A percentile compares a stretch with the other conserved stretches of the same genome.
phyloP scores from a whole-genome alignment of 192 early-diverging fungal genomes.

The Jimgerdemannia lactiflua region DNA sequence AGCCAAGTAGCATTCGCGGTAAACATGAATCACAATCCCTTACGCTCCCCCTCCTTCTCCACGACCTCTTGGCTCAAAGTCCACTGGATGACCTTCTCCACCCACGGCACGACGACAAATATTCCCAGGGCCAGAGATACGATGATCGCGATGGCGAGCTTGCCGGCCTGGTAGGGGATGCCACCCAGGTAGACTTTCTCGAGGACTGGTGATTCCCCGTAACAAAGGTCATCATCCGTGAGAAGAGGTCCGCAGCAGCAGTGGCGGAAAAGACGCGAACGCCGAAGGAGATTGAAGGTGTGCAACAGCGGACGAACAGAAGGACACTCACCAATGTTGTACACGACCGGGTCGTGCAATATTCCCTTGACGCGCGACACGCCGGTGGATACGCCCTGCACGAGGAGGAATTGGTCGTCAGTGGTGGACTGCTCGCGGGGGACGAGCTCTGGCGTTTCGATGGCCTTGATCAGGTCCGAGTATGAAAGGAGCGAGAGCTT shows the following conservation, averaged over 20 bases:
- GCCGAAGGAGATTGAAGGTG: no score
- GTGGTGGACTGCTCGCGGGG: background rate
- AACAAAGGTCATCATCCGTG: no score
- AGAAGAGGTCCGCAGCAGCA: no score
- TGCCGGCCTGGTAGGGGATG: constrained; percentile 3
- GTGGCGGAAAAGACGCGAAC: no score
- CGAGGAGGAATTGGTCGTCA: background rate
- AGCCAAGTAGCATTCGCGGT: no score
- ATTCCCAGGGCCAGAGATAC: background rate
- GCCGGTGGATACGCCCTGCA: background rate
- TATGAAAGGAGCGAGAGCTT: background rate
- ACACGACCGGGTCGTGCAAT: background rate
- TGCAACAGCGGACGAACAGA: no score
- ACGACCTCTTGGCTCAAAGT: no score
- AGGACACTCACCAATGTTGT: background rate
- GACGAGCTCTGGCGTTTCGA: background rate
- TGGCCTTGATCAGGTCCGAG: background rate
- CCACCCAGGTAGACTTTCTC: background rate
- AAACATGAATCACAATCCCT: no score
- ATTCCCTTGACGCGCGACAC: background rate
- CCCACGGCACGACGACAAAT: background rate
- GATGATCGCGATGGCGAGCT: constrained; percentile 3
- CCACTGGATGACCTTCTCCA: background rate
- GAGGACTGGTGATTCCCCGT: background rate
- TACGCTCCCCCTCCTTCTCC: no score